A percentile compares a stretch with the other conserved stretches of the same genome.
Conservation (phyloP, 306 rosid species). For the Benincasa hispida region DNA sequence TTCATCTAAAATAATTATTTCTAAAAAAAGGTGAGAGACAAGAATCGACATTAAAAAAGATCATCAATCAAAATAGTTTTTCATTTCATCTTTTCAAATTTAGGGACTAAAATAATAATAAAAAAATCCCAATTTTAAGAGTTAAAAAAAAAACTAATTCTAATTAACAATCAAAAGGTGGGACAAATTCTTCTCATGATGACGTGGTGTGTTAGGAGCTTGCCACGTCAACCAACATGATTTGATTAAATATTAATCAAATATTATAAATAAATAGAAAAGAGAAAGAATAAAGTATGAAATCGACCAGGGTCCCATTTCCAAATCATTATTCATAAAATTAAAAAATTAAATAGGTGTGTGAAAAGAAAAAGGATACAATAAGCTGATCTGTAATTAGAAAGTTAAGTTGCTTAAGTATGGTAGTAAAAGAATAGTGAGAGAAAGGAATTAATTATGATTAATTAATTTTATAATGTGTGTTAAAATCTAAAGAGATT, state of each 20-base stretch:
- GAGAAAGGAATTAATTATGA: not conserved
- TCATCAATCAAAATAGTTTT: too few relatives aligned
- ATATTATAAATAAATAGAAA: not conserved
- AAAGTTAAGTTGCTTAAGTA: slow-evolving; percentile 33
- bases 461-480: slow-evolving; percentile 7
- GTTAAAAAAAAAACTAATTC: too few relatives aligned
- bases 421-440: slow-evolving; percentile 3
- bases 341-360: not conserved
- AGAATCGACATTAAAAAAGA: too few relatives aligned
- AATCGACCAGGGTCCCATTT: slow-evolving; percentile 58
- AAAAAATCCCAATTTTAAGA: not conserved
- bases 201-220: not conserved
- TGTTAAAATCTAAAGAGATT: not conserved
- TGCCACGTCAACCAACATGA: not conserved
- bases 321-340: slow-evolving; percentile 31
- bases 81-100: too few relatives aligned
- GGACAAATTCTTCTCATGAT: not conserved
- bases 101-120: too few relatives aligned
- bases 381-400: slow-evolving; percentile 30
- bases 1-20: too few relatives aligned
- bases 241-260: not conserved
- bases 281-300: slow-evolving; percentile 12
- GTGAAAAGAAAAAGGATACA: slow-evolving; percentile 4
- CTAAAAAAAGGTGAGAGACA: too few relatives aligned
- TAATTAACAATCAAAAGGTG: not conserved